Evolutionary conservation across 306 rosid genomes (phyloP), one percentile per base, ranked within the genome.

Genomic region (Psophocarpus tetragonolobus): DNA sequence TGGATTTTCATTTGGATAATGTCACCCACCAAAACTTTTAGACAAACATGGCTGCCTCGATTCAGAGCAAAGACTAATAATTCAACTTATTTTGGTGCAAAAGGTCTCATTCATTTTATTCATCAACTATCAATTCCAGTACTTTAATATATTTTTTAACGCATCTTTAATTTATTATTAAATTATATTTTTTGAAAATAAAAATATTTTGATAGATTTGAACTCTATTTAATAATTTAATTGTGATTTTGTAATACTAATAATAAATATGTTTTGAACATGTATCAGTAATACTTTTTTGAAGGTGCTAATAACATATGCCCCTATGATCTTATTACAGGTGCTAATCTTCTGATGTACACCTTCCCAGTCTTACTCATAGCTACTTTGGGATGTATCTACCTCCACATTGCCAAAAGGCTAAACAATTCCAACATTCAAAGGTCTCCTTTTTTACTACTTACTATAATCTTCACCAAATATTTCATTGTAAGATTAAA

Each of bases 301-400:
- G n/a, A n/a, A n/a, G n/a, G 53, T 82, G 58, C 47, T 82, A 56
- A 76, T 65, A 39, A 23, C 47, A 44, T n/a, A n/a, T n/a, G n/a
- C 3, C 36, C 13, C 3, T 80, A 21, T 66, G 54, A 47, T 81
- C 27, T 54, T 6, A 21, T 57, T 58, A 27, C 86, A 93, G 97
- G 96, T 18, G 1, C 74, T 56, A 51, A 4, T 0, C 77, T 90
- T 71, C 54, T 94, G 56, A 30, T 87, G 18, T 86, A 27, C 85
- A 80, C 87, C 48, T 88, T 87, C 20, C 94, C 98, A 41, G 45
- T 90, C 18, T 61, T 94, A 41, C 68, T 94, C 68, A 74, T 90
- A 6, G 96, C 96, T 13, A 45, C 62, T 65, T 51, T 87, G 85
- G 94, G 96, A 15, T 87, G 97, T 74, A 38, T 90, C 35, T 90